Conservation (phyloP, 306 rosid genomes). For the peach (Prunus persica) region DNA sequence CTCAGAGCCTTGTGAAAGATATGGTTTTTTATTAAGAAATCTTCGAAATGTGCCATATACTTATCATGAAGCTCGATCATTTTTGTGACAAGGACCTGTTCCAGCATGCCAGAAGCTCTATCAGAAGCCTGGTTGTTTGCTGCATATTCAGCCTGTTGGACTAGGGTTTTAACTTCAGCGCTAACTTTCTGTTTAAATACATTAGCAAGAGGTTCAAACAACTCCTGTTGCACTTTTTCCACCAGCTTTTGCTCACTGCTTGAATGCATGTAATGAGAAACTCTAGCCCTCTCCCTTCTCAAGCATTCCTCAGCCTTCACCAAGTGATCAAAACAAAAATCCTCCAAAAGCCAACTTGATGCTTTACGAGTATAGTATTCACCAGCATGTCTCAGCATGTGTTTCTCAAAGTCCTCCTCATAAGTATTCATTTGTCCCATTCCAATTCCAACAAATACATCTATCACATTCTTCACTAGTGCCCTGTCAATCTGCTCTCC, state of each 20-base stretch:
- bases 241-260: slow-evolving; percentile 33
- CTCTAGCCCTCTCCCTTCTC: slow-evolving; percentile 32
- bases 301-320: slow-evolving; percentile 42
- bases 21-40: slow-evolving; percentile 51
- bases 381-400: slow-evolving; percentile 49
- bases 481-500: slow-evolving; percentile 70
- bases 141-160: slow-evolving; percentile 64
- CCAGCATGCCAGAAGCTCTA: slow-evolving; percentile 46
- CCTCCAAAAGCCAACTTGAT: slow-evolving; percentile 53
- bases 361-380: slow-evolving; percentile 58
- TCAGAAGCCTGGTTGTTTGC: slow-evolving; percentile 39
- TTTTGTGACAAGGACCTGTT: slow-evolving; percentile 63
- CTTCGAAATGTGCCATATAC: slow-evolving; percentile 50
- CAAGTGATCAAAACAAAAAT: slow-evolving; percentile 67
- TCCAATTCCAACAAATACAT: slow-evolving; percentile 61
- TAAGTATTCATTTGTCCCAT: slow-evolving; percentile 46
- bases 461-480: slow-evolving; percentile 50
- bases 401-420: slow-evolving; percentile 52
- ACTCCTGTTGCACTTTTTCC: slow-evolving; percentile 67
- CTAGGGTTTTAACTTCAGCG: slow-evolving; percentile 55
- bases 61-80: slow-evolving; percentile 66
- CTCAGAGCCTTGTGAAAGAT: slow-evolving; percentile 62
- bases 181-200: slow-evolving; percentile 62
- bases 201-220: slow-evolving; percentile 59
- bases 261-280: slow-evolving; percentile 31